phyloP scores from a whole-genome alignment of 352 stramenopile genomes.

The Bremia lactucae region DNA sequence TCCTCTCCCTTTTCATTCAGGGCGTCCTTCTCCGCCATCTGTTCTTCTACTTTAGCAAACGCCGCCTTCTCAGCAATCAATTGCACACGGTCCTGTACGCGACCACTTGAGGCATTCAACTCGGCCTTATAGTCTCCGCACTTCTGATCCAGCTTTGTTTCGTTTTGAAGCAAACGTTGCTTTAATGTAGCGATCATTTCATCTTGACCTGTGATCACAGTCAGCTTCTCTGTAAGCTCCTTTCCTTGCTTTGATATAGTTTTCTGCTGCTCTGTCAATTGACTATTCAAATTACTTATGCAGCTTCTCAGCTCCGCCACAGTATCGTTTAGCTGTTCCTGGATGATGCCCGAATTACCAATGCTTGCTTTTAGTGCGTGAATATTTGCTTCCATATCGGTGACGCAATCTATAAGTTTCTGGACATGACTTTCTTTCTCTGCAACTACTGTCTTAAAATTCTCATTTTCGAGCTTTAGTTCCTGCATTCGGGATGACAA shows the following conservation, averaged over 20 bases:
- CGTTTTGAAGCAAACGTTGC: slow-evolving; percentile 5
- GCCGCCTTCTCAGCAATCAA: slow-evolving; percentile 23
- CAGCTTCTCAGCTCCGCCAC: slow-evolving; percentile 11
- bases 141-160: slow-evolving; percentile 15
- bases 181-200: slow-evolving; percentile 15
- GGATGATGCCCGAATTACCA: slow-evolving; percentile 2
- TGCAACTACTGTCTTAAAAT: slow-evolving; percentile 4
- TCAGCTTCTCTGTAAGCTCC: slow-evolving; percentile 9
- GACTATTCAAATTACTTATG: slow-evolving; percentile 10
- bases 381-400: slow-evolving; percentile 13
- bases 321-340: slow-evolving; percentile 5
- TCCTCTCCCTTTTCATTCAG: slow-evolving; percentile 21
- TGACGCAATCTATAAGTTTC: slow-evolving; percentile 8
- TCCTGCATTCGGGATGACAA: slow-evolving; percentile 10
- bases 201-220: slow-evolving; percentile 8
- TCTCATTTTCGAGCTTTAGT: slow-evolving; percentile 13
- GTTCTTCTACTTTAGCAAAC: slow-evolving; percentile 13
- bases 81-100: slow-evolving; percentile 25
- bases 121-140: slow-evolving; percentile 17
- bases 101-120: slow-evolving; percentile 15
- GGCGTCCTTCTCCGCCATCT: slow-evolving; percentile 14
- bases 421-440: slow-evolving; percentile 10
- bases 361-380: slow-evolving; percentile 6
- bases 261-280: slow-evolving; percentile 7
- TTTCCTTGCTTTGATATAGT: slow-evolving; percentile 7